Evolutionary conservation across 202 grass and related monocot species (phyloP), one percentile per base, ranked within the genome.

Genomic region (Schoenoplectus tabernaemontani): DNA sequence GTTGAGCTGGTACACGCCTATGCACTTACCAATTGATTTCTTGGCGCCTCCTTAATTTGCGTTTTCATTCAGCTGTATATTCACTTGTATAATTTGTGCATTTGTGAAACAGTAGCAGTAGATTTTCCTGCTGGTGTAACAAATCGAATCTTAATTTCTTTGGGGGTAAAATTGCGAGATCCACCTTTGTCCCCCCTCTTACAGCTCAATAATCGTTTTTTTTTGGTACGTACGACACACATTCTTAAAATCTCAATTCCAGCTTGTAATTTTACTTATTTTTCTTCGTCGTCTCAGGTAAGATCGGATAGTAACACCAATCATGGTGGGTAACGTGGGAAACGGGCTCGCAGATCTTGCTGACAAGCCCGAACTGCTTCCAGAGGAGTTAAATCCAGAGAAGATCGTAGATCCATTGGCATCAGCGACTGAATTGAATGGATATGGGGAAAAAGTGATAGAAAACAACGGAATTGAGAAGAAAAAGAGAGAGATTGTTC

Each of bases 301-400:
- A n/a, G 59, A 63, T 63, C 41, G 7, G 39, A 78, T n/a, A n/a
- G n/a, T n/a, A 68, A 19, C n/a, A n/a, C n/a, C 1, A 76, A 47
- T 26, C 16, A 97, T 97, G 93, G 93, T 97, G 26, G 90, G 90
- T 12, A 91, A 85, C 83, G 67, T 93, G 68, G 87, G 85, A 82
- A 93, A 77, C 61, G 79, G 78, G 24, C 79, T 85, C 3, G 28
- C 77, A 34, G 85, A 90, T 85, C 83, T 87, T 12, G 62, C 7
- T 9, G 57, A 65, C 3, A 76, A 51, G 0, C 71, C 73, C 39
- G 56, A 74, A 34, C 54, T 77, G 51, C 78, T 86, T 13, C 85
- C 72, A 26, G 82, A 88, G 83, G 85, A 93, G 81, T 57, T n/a
- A n/a, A n/a, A n/a, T n/a, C n/a, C n/a, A n/a, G n/a, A n/a, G n/a